Percentiles rank a stretch among this genome's conserved stretches.
Evolutionary conservation across 2,329 filamentous ascomycete genomes (phyloP).

Genomic region (Microthyrium microscopicum): DNA sequence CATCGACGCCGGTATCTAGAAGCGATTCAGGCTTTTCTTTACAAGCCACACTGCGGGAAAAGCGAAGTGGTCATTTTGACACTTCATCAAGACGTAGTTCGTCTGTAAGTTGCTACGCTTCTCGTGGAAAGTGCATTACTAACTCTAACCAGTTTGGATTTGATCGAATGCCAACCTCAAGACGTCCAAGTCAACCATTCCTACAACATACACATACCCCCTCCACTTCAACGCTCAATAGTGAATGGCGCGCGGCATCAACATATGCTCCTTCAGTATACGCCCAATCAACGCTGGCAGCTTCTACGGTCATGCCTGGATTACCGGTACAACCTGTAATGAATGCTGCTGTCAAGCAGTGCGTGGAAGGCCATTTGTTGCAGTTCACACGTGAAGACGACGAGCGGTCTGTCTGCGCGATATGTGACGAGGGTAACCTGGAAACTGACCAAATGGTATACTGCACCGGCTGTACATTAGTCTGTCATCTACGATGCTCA

Average conservation of each 20-base stretch:
- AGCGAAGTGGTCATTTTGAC: constrained; percentile 86
- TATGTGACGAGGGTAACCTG: constrained; percentile 63
- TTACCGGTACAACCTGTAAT: constrained; percentile 64
- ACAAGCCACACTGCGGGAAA: constrained; percentile 74
- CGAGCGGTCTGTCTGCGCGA: constrained; percentile 43
- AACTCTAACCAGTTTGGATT: constrained; percentile 46
- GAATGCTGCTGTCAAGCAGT: constrained; percentile 64
- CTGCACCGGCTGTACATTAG: constrained; percentile 34
- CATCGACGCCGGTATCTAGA: too few species aligned
- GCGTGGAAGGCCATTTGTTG: constrained; percentile 75
- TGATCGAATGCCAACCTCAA: constrained; percentile 46
- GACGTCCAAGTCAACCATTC: constrained; percentile 51
- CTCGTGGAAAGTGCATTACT: constrained; percentile 12
- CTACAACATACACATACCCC: constrained; percentile 44
- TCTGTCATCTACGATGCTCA: constrained; percentile 16
- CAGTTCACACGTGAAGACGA: constrained; percentile 43
- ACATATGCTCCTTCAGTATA: constrained; percentile 68
- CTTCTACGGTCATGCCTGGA: constrained; percentile 74
- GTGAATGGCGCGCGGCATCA: constrained; percentile 28
- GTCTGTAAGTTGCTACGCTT: constrained; percentile 27
- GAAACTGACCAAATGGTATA: constrained; percentile 17
- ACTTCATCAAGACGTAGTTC: constrained; percentile 70
- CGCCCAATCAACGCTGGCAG: constrained; percentile 69
- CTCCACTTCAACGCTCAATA: constrained; percentile 48
- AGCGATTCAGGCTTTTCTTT: constrained; percentile 86